Conservation (phyloP, 805 yeast genomes). For the Metschnikowia colocasiae region DNA sequence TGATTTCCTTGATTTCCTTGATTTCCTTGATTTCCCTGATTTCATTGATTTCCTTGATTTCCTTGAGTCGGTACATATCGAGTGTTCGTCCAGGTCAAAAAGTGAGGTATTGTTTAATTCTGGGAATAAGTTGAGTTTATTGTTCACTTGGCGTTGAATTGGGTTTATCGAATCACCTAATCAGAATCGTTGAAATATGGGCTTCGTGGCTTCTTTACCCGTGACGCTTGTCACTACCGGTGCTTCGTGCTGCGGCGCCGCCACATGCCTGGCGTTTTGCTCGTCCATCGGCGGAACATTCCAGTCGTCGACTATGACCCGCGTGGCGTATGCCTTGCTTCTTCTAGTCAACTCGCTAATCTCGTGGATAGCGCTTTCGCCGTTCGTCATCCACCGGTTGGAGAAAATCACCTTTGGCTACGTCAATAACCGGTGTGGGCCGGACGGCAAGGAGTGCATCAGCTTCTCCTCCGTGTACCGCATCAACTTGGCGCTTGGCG, state of each 20-base stretch:
- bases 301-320: constrained; percentile 75
- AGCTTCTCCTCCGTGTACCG: constrained; percentile 96
- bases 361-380: constrained; percentile 91
- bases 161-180: no score
- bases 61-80: no score
- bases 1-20: no score
- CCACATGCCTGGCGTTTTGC: constrained; percentile 60
- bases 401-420: constrained; percentile 67
- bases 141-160: no score
- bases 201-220: constrained; percentile 19
- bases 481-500: constrained; percentile 81
- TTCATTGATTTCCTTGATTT: no score
- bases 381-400: constrained; percentile 69
- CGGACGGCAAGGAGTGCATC: constrained; percentile 68
- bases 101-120: no score
- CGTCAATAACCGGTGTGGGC: constrained; percentile 66
- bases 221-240: constrained; percentile 12
- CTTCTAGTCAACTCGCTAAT: constrained; percentile 73
- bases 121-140: no score
- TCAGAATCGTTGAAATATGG: no score
- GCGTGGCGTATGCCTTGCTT: constrained; percentile 79
- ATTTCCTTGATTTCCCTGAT: no score
- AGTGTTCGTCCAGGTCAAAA: no score
- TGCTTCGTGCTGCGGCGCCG: constrained; percentile 38
- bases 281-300: constrained; percentile 53